Base-by-base conservation (phyloP, 306 rosid species). In the Vachellia collinsii region DNA sequence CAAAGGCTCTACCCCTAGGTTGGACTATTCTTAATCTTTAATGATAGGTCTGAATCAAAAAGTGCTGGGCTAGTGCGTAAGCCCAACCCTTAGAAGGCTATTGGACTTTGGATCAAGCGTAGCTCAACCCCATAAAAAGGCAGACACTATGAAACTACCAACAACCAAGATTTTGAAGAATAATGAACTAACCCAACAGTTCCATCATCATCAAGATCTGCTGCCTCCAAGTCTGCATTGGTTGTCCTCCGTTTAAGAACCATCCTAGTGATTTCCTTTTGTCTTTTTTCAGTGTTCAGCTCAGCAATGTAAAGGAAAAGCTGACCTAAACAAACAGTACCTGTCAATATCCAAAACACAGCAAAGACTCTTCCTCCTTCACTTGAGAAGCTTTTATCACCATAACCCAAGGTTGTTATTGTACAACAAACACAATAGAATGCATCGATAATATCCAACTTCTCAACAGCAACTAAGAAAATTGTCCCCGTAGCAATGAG, bases 301-400 rank as follows among this genome's bases (percentile, higher is more conserved):
- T 93, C 99, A 38, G 98, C 90, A 42, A 88, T 23, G 84, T 89
- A 95, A 79, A 89, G 91, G 78, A 95, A 91, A 68, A 91, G 51
- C 90, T 91, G 99, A 79, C 89, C 99, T 56, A 95, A 78, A 71
- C 82, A 82, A 75, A 93, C 68, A 67, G 97, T 89, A 77, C 98
- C 87, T 13, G 85, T 72, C 80, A 95, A 78, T 68, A 95, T 91
- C 98, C 97, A 93, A 82, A 93, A 87, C 48, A 93, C 82, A 4
- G 98, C 98, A 73, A 93, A 95, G 22, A 87, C 36, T 22, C 99
- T 94, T 20, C 98, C 96, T 51, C 83, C 78, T 82, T 75, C 72
- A 61, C 94, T 95, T 20, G 94, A 89, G 88, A 93, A 95, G 86
- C 94, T 95, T 83, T 85, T 76, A 82, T 95, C 98, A 47, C 98